A percentile compares a stretch with the other conserved stretches of the same genome.
Conservation (phyloP, 345 rosid genomes). For the Chamaenerion angustifolium region DNA sequence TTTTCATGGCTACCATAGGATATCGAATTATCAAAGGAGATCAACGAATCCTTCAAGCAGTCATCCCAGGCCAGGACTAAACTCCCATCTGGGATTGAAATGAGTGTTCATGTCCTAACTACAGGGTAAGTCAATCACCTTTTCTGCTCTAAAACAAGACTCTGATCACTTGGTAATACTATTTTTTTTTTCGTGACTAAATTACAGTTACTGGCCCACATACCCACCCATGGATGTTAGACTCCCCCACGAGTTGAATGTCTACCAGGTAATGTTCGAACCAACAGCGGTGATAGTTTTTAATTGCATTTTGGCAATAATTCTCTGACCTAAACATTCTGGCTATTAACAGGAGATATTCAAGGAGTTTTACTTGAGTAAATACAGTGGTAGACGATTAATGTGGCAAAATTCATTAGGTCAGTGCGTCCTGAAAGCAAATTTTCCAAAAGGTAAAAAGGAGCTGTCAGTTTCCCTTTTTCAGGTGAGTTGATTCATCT, state of each 20-base stretch:
- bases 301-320: neutral
- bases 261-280: conserved; percentile 65
- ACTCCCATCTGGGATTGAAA: conserved; percentile 91
- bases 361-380: conserved; percentile 92
- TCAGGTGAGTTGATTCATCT: conserved; percentile 42
- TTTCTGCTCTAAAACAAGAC: no score
- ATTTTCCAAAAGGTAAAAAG: conserved; percentile 80
- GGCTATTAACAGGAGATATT: conserved; percentile 62
- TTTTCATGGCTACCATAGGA: conserved; percentile 25
- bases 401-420: conserved; percentile 99
- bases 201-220: conserved; percentile 94
- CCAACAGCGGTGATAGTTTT: conserved; percentile 6
- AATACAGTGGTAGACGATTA: conserved; percentile 90
- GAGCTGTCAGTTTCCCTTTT: conserved; percentile 97
- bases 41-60: conserved; percentile 91
- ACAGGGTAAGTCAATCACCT: conserved; percentile 49
- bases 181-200: neutral
- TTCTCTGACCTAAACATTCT: conserved; percentile 1
- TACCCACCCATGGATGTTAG: conserved; percentile 98
- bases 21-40: conserved; percentile 92
- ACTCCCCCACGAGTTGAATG: conserved; percentile 96
- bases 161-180: neutral
- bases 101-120: conserved; percentile 94
- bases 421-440: conserved; percentile 88
- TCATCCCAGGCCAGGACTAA: conserved; percentile 96